Conservation (phyloP, 2,329 filamentous ascomycete genomes). For the Aspergillus phoenicis region DNA sequence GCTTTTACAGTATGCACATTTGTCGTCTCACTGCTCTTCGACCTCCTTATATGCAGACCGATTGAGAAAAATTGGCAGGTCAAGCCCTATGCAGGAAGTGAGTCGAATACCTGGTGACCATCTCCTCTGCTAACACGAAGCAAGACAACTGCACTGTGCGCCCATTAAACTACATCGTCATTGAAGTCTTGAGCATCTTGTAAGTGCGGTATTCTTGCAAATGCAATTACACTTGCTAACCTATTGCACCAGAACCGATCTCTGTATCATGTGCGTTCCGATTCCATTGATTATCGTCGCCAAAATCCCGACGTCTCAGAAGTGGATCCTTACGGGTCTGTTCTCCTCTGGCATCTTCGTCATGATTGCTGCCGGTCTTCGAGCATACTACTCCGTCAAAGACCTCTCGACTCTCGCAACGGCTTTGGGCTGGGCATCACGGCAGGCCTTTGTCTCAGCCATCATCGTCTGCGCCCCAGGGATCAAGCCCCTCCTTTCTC, state of each 20-base stretch:
- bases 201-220: not conserved
- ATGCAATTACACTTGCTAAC: not conserved
- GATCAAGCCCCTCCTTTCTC: conserved; percentile 20
- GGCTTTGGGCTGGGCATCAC: conserved; percentile 24
- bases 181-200: conserved; percentile 22
- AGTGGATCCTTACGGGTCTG: conserved; percentile 19
- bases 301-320: conserved; percentile 19
- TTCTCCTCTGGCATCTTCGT: conserved; percentile 26
- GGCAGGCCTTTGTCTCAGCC: conserved; percentile 21
- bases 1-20: conserved; percentile 14
- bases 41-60: conserved; percentile 19
- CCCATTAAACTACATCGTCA: conserved; percentile 20
- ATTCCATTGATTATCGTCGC: conserved; percentile 22
- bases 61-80: conserved; percentile 22
- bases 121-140: not conserved
- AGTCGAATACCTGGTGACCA: not conserved
- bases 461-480: conserved; percentile 23
- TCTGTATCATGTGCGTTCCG: conserved; percentile 21
- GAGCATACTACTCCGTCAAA: conserved; percentile 28
- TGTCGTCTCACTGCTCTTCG: conserved; percentile 15
- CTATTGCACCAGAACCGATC: conserved; percentile 18
- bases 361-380: conserved; percentile 22
- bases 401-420: conserved; percentile 17
- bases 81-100: conserved; percentile 23
- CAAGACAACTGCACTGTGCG: conserved; percentile 24